These are phyloP conservation scores for Solanum peruvianum DNA, from an alignment of 257 asterid species.

Conservation along the genomic window DNA sequence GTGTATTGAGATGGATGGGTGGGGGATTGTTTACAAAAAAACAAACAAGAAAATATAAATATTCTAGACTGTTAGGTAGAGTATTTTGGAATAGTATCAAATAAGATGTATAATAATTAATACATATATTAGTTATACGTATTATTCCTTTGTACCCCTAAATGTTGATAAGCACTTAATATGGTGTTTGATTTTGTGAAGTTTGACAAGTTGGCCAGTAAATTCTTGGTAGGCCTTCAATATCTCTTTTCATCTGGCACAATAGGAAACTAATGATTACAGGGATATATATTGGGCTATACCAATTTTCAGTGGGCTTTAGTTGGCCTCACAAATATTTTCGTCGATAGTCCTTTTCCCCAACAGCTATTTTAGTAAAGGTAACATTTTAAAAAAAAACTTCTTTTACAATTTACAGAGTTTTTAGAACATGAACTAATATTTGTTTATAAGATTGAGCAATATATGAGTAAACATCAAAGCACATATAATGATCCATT, in stretches of 20 bases:
- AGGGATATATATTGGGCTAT: background rate
- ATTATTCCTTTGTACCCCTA: background rate
- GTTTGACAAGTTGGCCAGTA: background rate
- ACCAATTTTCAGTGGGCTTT: background rate
- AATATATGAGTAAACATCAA: background rate
- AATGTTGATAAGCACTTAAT: background rate
- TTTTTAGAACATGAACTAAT: background rate
- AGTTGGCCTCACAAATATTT: background rate
- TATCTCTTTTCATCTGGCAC: background rate
- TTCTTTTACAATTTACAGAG: background rate
- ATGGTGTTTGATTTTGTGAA: background rate
- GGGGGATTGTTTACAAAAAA: background rate
- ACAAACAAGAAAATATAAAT: background rate
- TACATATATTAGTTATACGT: background rate
- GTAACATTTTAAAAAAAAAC: background rate
- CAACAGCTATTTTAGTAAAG: background rate
- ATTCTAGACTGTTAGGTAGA: background rate
- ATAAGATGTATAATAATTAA: background rate
- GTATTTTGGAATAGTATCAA: background rate
- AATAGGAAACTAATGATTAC: background rate
- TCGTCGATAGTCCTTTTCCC: background rate
- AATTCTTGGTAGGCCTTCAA: background rate
- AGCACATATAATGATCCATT: too few species aligned
- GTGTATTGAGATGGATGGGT: background rate
- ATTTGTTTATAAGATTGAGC: background rate